Percentiles rank a stretch among this genome's conserved stretches.
Conservation (phyloP, 495 filamentous ascomycete genomes). For the Cryomyces minteri region DNA sequence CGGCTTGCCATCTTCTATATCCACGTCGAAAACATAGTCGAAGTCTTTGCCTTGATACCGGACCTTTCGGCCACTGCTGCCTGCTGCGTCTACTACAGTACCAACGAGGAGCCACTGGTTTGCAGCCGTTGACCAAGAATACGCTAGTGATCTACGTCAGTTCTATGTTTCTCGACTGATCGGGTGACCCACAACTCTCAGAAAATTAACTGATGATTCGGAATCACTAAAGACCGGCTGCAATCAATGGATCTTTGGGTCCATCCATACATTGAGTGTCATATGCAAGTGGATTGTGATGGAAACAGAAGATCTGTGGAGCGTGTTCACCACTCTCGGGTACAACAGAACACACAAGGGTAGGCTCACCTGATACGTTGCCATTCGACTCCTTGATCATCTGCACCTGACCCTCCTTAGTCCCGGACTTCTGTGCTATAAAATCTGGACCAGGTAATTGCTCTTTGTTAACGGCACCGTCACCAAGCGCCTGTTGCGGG, state of each 20-base stretch:
- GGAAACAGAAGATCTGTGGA: no score
- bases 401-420: conserved; percentile 83
- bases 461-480: conserved; percentile 71
- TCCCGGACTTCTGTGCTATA: conserved; percentile 56
- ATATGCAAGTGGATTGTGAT: no score
- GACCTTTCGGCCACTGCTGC: conserved; percentile 56
- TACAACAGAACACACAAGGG: no score
- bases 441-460: conserved; percentile 75
- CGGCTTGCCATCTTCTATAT: conserved; percentile 90
- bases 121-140: conserved; percentile 27
- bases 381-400: conserved; percentile 74
- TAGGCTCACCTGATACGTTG: conserved; percentile 27
- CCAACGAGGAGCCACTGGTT: conserved; percentile 72
- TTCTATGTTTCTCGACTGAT: no score
- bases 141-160: conserved; percentile 3
- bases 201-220: no score
- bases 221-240: no score
- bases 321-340: no score
- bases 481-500: conserved; percentile 60
- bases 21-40: conserved; percentile 96
- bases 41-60: conserved; percentile 74
- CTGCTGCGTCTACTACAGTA: conserved; percentile 79
- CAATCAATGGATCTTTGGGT: no score
- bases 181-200: no score
- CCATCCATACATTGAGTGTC: no score